Conservation (phyloP, 139 green algal species). For the Diplosphaera chodatii region DNA sequence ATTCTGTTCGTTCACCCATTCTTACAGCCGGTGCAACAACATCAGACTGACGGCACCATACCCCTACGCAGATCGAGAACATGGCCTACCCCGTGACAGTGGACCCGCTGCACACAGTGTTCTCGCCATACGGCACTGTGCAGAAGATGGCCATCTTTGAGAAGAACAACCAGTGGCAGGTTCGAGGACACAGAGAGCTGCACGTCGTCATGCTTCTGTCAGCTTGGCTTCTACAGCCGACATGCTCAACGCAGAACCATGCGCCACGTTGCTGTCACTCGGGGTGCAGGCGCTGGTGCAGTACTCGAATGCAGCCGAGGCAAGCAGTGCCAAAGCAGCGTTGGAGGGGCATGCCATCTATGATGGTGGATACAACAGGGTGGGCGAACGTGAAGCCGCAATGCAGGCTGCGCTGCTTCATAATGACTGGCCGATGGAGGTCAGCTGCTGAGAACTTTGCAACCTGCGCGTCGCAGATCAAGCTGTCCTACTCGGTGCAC, state of each 20-base stretch:
- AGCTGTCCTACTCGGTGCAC: constrained; percentile 27
- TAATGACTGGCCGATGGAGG: too few species aligned
- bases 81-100: constrained; percentile 53
- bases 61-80: constrained; percentile 57
- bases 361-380: constrained; percentile 41
- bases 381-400: too few species aligned
- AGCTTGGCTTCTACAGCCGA: too few species aligned
- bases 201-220: too few species aligned
- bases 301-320: constrained; percentile 28
- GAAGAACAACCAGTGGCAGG: constrained; percentile 36
- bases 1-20: too few species aligned
- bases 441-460: too few species aligned
- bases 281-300: constrained; percentile 34
- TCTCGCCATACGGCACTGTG: constrained; percentile 50
- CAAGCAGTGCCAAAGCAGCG: constrained; percentile 22
- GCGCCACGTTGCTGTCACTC: too few species aligned
- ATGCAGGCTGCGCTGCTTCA: too few species aligned
- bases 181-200: too few species aligned
- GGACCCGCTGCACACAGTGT: constrained; percentile 65
- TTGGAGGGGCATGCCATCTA: constrained; percentile 47
- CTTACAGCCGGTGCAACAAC: too few species aligned
- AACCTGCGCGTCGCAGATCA: constrained; percentile 17
- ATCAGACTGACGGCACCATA: too few species aligned
- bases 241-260: too few species aligned
- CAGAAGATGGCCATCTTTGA: constrained; percentile 69